Evolutionary conservation across 768 basidiomycete species (phyloP).

Genomic region (Termitomyces sp.): DNA sequence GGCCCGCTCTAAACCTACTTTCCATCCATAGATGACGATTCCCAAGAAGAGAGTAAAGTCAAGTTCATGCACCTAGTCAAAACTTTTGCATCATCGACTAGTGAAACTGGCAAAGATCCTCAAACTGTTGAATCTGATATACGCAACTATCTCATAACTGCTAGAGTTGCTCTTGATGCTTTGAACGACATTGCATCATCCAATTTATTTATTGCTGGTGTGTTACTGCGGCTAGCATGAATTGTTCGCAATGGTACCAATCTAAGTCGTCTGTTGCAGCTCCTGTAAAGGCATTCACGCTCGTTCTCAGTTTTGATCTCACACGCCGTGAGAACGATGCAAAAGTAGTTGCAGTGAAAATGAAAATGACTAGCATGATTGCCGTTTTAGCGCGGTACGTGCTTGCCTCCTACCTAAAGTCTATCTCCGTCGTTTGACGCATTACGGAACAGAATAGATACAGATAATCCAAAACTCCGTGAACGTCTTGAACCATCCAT

Average conservation of each 20-base stretch:
- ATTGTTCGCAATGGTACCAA: background rate
- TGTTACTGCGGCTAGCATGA: background rate
- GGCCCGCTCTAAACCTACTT: background rate
- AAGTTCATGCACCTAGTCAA: background rate
- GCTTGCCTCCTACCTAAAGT: background rate
- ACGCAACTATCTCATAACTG: background rate
- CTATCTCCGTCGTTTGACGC: background rate
- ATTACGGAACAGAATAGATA: background rate
- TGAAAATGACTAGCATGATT: slow-evolving; percentile 1
- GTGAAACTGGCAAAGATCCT: background rate
- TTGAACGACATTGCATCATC: background rate
- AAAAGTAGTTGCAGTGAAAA: background rate
- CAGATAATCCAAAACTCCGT: background rate
- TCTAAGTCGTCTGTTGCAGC: background rate
- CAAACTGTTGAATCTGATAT: background rate
- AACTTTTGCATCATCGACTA: background rate
- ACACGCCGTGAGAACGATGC: background rate
- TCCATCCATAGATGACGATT: background rate
- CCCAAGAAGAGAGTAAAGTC: background rate
- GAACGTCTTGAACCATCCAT: background rate
- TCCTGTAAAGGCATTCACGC: background rate
- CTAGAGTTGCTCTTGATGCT: background rate
- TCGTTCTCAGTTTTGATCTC: background rate
- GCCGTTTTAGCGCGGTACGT: background rate
- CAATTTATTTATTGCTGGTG: background rate